Evolutionary conservation across 2,329 filamentous ascomycete species (phyloP), one percentile per base, ranked within the genome.

Genomic region (Aspergillus quadricinctus): DNA sequence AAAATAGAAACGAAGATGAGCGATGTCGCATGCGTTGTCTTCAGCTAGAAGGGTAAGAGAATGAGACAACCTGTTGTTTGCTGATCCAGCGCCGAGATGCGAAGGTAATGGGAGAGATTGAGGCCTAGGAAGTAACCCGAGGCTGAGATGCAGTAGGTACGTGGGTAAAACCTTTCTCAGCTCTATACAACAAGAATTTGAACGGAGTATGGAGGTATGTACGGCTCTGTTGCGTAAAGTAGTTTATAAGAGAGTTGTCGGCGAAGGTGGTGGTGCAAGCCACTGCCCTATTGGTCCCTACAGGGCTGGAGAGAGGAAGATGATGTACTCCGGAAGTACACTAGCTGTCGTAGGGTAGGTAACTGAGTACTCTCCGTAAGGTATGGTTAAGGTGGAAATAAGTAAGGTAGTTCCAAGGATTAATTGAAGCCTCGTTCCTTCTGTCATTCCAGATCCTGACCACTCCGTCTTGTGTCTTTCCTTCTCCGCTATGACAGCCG

Each of bases 251-350:
- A 27, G 35, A 49, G 41, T 49, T 31, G 50, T 19, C 49, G 52
- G 53, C 52, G 45, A 59, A 52, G 57, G 55, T 53, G 58, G 56
- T 59, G 62, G 55, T 64, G 59, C 61, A 59, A 57, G 53, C 54
- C 54, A 54, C 57, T 23, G 59, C 50, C 60, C 61, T 60, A 62
- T 61, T 63, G 61, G 61, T 59, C 55, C 59, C 57, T 61, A 60
- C 61, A 63, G 58, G 61, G 56, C 61, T 62, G 55, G 54, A 55
- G 46, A 53, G 45, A 48, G 37, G 46, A 40, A 35, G 48, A 51
- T 28, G 52, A 37, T 37, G 41, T 45, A 45, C 41, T 45, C 41
- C 10, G 41, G 19, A 43, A 45, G 41, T 45, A 45, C 41, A 23
- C 19, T 23, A 37, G 31, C 14, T 37, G 31, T 14, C 5, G 31